These are phyloP conservation scores for Colletotrichum zoysiae DNA, from an alignment of 2,329 filamentous ascomycete species.

Conservation along the genomic window DNA sequence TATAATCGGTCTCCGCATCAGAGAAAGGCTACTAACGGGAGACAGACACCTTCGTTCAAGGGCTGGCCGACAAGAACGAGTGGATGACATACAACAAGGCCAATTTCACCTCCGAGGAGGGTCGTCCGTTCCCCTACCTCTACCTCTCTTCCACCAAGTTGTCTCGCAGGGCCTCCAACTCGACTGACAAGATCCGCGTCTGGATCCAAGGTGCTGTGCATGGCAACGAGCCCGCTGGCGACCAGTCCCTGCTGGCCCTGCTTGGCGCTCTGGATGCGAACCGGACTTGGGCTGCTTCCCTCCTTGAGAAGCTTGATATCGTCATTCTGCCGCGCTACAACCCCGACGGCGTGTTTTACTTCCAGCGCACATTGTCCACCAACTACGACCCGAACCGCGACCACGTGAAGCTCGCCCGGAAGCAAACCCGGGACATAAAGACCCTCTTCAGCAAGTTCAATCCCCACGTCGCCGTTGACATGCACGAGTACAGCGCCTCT, in stretches of 20 bases:
- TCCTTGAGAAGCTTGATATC: conserved; percentile 49
- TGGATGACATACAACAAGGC: conserved; percentile 46
- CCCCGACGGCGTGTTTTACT: conserved; percentile 51
- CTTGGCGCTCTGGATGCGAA: conserved; percentile 49
- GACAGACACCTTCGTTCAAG: conserved; percentile 44
- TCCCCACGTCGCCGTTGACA: conserved; percentile 50
- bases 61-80: conserved; percentile 44
- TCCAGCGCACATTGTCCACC: conserved; percentile 48
- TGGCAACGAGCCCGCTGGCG: conserved; percentile 51
- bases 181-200: conserved; percentile 47
- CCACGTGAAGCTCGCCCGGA: conserved; percentile 49
- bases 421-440: conserved; percentile 51
- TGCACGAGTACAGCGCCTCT: conserved; percentile 49
- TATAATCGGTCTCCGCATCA: neutral
- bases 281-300: conserved; percentile 46
- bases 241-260: conserved; percentile 49
- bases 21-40: neutral
- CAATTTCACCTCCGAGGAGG: conserved; percentile 45
- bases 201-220: conserved; percentile 50
- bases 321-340: conserved; percentile 51
- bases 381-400: conserved; percentile 52
- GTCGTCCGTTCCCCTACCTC: conserved; percentile 45
- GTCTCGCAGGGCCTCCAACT: conserved; percentile 30
- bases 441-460: conserved; percentile 46
- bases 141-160: conserved; percentile 37